Evolutionary conservation across 495 filamentous ascomycete genomes (phyloP).

Genomic region (Penicillium robsamsonii): DNA sequence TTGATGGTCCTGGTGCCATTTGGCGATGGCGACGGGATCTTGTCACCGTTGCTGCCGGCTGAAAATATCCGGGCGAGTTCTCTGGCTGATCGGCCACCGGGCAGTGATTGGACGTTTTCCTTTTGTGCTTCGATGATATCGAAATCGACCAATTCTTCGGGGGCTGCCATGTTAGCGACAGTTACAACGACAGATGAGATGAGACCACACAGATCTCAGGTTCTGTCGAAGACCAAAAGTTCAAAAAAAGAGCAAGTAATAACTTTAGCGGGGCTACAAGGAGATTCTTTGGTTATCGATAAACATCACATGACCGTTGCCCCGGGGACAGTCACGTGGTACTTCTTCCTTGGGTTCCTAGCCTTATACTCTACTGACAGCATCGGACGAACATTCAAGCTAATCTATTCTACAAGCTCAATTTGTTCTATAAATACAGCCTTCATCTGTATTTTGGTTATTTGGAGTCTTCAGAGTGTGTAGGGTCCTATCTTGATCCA

Average conservation of each 20-base stretch:
- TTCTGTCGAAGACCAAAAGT: slow-evolving; percentile 6
- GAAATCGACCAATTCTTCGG: slow-evolving; percentile 75
- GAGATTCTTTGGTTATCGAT: slow-evolving; percentile 40
- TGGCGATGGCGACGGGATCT: slow-evolving; percentile 54
- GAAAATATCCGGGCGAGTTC: slow-evolving; percentile 85
- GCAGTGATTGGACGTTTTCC: slow-evolving; percentile 93
- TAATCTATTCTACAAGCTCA: background rate
- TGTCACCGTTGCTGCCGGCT: slow-evolving; percentile 47
- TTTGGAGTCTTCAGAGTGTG: background rate
- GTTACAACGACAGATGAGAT: slow-evolving; percentile 20
- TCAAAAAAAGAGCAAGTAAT: background rate
- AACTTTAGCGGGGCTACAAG: slow-evolving; percentile 13
- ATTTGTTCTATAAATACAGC: background rate
- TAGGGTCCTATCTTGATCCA: background rate
- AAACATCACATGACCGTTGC: slow-evolving; percentile 43
- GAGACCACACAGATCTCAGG: slow-evolving; percentile 8
- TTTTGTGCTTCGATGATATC: slow-evolving; percentile 95
- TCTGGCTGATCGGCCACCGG: slow-evolving; percentile 85
- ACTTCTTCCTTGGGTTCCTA: background rate
- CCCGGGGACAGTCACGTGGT: slow-evolving; percentile 36
- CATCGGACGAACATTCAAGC: background rate
- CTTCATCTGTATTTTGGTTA: background rate
- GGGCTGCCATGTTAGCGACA: slow-evolving; percentile 44
- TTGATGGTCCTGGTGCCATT: slow-evolving; percentile 72
- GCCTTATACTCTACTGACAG: background rate